Evolutionary conservation across 176 grass and related monocot genomes (phyloP), one percentile per base, ranked within the genome.

Genomic region (Musa troglodytarum): DNA sequence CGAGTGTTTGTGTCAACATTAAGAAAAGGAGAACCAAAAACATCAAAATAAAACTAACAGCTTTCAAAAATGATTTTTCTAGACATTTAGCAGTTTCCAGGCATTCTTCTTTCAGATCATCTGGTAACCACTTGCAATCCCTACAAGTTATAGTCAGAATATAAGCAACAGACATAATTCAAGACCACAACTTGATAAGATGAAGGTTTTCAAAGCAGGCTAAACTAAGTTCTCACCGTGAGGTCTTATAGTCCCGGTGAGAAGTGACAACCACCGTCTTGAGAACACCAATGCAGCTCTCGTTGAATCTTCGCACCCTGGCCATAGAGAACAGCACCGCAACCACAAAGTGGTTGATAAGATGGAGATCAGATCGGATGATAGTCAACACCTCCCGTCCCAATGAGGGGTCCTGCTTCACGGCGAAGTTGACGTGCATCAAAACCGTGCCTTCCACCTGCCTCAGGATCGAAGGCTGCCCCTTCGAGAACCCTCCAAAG

Each of bases 391-490:
- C 75, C 79, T 96, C 89, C 83, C 82, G 91, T 54, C 89, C 92
- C 74, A 96, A 81, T 3, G 81, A 82, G 8, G 87, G 73, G 68
- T 96, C 92, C 81, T 96, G 92, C 87, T 96, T 96, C 78, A 92
- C 92, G 57, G 85, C 87, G 76, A 96, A 96, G 66, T 86, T 62
- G 29, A 96, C 57, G 72, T 96, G 87, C 92, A 96, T 89, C 78
- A 96, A 76, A 12, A 92, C 87, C 26, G 89, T 96, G 5, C 92
- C 83, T 77, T 89, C 89, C 20, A 92, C 83, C 87, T 96, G 92
- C 22, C 85, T 81, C 23, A 78, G 77, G 63, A 96, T 84, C n/a
- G 87, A 92, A 53, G 72, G 81, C 34, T 78, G 87, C 10, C 86
- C 85, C 26, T 49, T 81, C 16, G 81, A 68, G 70, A 68, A 71